Conservation (phyloP, 176 grass and related monocot genomes). For the Oryza meyeriana region DNA sequence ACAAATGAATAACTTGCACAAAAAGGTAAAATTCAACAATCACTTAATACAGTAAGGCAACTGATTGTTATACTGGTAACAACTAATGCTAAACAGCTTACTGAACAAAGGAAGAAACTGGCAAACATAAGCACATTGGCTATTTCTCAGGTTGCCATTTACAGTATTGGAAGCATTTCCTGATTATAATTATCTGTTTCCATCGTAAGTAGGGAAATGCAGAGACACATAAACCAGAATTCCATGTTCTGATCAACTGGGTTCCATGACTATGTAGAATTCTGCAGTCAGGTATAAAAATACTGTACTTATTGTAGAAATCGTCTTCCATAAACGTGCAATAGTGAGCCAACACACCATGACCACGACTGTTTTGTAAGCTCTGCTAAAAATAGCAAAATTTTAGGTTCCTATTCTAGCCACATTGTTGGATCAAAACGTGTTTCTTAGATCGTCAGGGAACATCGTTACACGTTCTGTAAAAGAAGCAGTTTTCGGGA, state of each 20-base stretch:
- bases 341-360: constrained; percentile 10
- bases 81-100: background rate
- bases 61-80: background rate
- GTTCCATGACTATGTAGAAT: constrained; percentile 7
- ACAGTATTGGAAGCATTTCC: background rate
- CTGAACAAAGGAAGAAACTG: background rate
- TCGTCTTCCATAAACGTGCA: background rate
- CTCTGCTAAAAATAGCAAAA: constrained; percentile 47
- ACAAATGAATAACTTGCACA: constrained; percentile 19
- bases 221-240: constrained; percentile 11
- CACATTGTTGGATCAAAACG: constrained; percentile 19
- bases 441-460: background rate
- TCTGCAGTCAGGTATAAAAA: background rate
- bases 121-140: constrained; percentile 22
- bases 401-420: constrained; percentile 5
- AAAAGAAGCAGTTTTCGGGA: background rate
- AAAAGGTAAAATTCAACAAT: constrained; percentile 2
- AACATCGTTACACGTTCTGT: background rate
- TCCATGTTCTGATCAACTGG: constrained; percentile 24
- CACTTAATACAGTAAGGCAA: background rate
- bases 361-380: constrained; percentile 17
- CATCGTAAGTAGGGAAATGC: background rate
- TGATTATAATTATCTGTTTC: constrained; percentile 14
- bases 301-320: constrained; percentile 4
- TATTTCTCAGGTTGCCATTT: background rate